phyloP scores from a whole-genome alignment of 2,329 filamentous ascomycete genomes.

The Calonectria henricotiae region DNA sequence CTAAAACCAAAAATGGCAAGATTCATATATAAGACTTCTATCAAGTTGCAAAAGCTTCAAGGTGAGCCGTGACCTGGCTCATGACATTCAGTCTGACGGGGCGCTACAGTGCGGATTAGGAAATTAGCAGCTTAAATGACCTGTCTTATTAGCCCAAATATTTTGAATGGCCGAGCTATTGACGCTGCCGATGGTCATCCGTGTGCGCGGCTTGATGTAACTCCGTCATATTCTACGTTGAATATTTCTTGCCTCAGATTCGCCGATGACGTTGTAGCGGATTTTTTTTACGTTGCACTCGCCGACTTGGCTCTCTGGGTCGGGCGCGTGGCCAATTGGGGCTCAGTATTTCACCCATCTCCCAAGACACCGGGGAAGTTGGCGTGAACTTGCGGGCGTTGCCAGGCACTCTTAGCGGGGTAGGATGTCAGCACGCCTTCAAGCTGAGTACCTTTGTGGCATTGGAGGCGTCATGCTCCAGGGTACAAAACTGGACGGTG shows the following conservation, averaged over 20 bases:
- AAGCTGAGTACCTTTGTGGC: conserved; percentile 11
- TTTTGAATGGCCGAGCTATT: too few species aligned
- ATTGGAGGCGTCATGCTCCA: not conserved
- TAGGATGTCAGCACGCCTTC: not conserved
- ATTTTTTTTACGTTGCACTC: not conserved
- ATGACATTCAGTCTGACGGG: too few species aligned
- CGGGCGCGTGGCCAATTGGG: not conserved
- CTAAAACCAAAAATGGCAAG: too few species aligned
- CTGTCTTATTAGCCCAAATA: too few species aligned
- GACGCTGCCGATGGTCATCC: too few species aligned
- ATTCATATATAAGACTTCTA: too few species aligned
- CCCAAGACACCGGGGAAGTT: too few species aligned
- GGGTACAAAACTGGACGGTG: not conserved
- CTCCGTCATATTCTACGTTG: not conserved
- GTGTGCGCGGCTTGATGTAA: too few species aligned
- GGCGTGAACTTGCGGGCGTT: not conserved
- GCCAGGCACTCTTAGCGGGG: not conserved
- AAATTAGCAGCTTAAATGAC: too few species aligned
- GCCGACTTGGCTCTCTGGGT: not conserved
- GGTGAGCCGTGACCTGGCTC: too few species aligned
- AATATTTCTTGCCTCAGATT: not conserved
- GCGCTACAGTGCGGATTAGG: too few species aligned
- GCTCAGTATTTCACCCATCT: not conserved
- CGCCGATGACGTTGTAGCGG: not conserved
- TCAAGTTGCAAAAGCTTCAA: too few species aligned